Base-by-base conservation (phyloP, 305 asterid genomes). In the Solanum hybrid region DNA sequence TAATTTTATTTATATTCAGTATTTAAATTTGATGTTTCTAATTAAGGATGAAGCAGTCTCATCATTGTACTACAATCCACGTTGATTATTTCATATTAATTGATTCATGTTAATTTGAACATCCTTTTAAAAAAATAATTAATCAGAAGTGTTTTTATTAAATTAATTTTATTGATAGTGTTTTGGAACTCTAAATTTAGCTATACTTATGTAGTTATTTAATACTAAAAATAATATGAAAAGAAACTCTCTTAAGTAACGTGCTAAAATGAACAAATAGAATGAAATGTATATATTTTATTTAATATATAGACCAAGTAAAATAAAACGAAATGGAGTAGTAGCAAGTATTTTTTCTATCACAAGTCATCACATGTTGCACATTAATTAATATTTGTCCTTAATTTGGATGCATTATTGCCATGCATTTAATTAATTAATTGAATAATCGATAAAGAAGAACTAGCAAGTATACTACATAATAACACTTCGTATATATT, bases 1-100 rank as follows among this genome's bases (percentile, higher is more conserved):
- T 57, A 57, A 57, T 57, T 57, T 17, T 57, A 17, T 17, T 0
- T 6, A 57, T 17, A 57, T 17, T 57, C 0, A 17, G 0, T 57
- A 17, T 57, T 57, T 57, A 57, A 57, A 57, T 17, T 57, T 0
- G 24, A 57, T 6, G 0, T 2, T 17, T 57, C 0, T 57, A 57
- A 17, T 20, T 0, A 61, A 61, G 26, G 4, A 61, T 20, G 11
- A 61, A 61, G 11, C 5, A 61, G 0, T 0, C 0, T 1, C 10
- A 61, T 20, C 72, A 61, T 20, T 61, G 0, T 20, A 20, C 11
- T 61, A 20, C 10, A 8, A 61, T 61, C 0, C 68, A 20, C 1
- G 0, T 20, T 61, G 26, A 20, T 61, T 7, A 20, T 61, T 22
- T 65, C 24, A 65, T 22, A 65, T 22, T 65, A 65, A 8, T 65